Percentiles rank a stretch among this genome's conserved stretches.
Conservation (phyloP, 208 protist species). For the Leishmania guyanensis region DNA sequence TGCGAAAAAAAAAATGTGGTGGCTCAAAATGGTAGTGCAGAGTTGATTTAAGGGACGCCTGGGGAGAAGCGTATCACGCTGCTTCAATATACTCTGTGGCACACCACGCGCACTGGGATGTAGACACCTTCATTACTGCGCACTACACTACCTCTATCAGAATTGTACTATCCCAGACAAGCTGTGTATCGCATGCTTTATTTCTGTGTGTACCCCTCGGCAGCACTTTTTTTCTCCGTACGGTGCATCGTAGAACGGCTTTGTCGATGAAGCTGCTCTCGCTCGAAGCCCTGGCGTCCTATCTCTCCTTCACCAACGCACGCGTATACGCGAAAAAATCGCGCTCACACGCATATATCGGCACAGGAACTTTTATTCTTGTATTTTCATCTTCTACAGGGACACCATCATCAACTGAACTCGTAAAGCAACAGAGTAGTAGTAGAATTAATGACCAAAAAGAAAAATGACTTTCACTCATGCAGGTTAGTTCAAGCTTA, state of each 20-base stretch:
- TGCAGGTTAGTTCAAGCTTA: conserved; percentile 54
- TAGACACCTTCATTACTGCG: background rate
- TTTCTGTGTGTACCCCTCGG: background rate
- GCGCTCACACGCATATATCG: background rate
- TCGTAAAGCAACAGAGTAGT: background rate
- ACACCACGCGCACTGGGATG: background rate
- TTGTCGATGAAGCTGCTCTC: background rate
- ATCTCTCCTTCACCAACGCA: background rate
- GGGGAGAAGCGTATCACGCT: background rate
- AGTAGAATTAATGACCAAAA: conserved; percentile 30
- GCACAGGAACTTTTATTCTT: background rate
- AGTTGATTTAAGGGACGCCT: background rate
- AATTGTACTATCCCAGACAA: background rate
- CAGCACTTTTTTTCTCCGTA: background rate
- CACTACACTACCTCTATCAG: no score
- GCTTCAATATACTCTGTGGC: background rate
- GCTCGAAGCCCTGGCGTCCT: background rate
- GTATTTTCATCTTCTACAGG: background rate
- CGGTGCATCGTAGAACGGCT: background rate
- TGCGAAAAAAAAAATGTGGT: background rate
- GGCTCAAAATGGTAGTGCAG: background rate
- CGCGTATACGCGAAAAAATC: background rate
- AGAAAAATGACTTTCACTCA: conserved; percentile 29
- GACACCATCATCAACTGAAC: background rate
- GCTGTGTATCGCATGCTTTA: background rate